A percentile compares a stretch with the other conserved stretches of the same genome.
phyloP scores from a whole-genome alignment of 1,284 basidiomycete species.

The Sphaerobolus stellatus region DNA sequence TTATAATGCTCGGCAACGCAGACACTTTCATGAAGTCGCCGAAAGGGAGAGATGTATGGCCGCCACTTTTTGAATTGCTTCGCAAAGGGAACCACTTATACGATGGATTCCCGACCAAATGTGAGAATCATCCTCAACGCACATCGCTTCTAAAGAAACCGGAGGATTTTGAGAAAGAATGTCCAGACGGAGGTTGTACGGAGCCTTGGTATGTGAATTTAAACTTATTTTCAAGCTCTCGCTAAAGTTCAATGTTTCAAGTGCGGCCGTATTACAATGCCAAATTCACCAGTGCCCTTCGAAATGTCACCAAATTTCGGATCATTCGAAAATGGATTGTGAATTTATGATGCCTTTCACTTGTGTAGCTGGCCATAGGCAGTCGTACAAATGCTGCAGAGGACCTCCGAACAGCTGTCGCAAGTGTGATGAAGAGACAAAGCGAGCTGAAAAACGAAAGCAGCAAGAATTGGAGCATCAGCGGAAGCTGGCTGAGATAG shows the following conservation, averaged over 20 bases:
- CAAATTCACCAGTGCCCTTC: constrained; percentile 13
- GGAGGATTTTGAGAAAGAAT: constrained; percentile 48
- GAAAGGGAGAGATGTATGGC: constrained; percentile 54
- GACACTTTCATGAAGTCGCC: constrained; percentile 54
- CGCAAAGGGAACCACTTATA: constrained; percentile 45
- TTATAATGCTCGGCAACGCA: constrained; percentile 64
- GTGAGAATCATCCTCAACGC: constrained; percentile 51
- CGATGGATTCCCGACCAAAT: constrained; percentile 56
- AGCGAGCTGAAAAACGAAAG: constrained; percentile 30
- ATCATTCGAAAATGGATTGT: constrained; percentile 51
- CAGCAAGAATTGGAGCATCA: constrained; percentile 32
- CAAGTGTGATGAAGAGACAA: constrained; percentile 35
- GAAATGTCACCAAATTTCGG: constrained; percentile 29
- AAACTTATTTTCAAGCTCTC: too few relatives aligned
- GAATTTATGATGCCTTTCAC: constrained; percentile 24
- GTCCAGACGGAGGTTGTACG: constrained; percentile 62
- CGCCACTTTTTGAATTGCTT: constrained; percentile 45
- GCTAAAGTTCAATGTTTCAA: neutral
- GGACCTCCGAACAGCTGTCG: constrained; percentile 27
- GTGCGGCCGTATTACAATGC: constrained; percentile 11
- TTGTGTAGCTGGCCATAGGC: constrained; percentile 38
- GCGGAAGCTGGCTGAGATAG: constrained; percentile 30
- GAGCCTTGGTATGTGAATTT: constrained; percentile 48
- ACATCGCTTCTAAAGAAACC: constrained; percentile 37
- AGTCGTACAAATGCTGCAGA: constrained; percentile 36